Base-by-base conservation (phyloP, 441 rosid genomes). In the Mallotus japonicus region DNA sequence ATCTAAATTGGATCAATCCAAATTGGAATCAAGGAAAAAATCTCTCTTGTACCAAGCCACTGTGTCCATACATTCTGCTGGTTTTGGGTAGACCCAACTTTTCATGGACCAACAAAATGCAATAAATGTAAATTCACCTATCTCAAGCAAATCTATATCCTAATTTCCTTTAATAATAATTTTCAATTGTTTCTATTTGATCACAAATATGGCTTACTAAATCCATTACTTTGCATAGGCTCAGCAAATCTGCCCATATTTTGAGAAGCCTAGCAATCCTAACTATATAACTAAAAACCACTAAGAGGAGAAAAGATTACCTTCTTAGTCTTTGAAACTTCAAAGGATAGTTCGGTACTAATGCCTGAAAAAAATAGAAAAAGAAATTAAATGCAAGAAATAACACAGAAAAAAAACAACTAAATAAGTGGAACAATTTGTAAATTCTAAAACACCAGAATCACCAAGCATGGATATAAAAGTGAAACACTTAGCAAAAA, bases 281-380 rank as follows among this genome's bases (percentile, higher is more conserved):
- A 4, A 24, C 15, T 8, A n/a, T 32, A 28, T 28, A 53, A 71
- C 56, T 34, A 50, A 62, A 62, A 6, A 57, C 22, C 24, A 44
- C 51, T 16, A 67, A 57, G 47, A 20, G 42, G 22, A 16, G 28
- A 74, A 70, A 49, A 76, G 65, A 70, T 72, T 77, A 95, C 98
- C 89, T 83, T 79, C 92, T 89, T 71, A 95, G 83, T 69, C 65
- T 81, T 73, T 78, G 83, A 76, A 90, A 88, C 87, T 92, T 95
- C 71, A 64, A 77, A 62, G 93, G 90, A 79, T 78, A 86, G 83
- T 87, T 90, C 9, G 92, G 65, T 40, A 92, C 62, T 71, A 95
- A 78, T 72, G 87, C 95, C 99, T 95, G 90, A 71, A 65, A 59
- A 67, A 47, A 47, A 58, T 17, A 37, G 72, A 47, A 15, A 28